Evolutionary conservation across 768 basidiomycete genomes (phyloP).

Genomic region (Naganishia onofrii): DNA sequence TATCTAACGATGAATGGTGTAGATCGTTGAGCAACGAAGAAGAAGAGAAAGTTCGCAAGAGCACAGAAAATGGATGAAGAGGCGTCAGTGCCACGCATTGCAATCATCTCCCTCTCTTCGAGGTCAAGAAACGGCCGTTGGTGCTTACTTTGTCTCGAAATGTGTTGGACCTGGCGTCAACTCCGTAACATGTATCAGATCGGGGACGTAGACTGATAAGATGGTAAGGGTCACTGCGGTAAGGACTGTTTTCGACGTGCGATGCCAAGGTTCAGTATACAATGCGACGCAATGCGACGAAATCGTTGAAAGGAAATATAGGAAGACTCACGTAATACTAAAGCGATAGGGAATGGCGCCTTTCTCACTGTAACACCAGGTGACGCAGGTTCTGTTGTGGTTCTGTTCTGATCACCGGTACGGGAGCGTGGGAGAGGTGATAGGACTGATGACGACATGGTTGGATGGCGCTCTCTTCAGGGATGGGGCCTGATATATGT

Average conservation of each 20-base stretch:
- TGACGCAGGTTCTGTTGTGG: neutral
- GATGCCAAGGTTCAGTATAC: too few species aligned
- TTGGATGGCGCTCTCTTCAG: too few species aligned
- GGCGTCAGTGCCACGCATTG: neutral
- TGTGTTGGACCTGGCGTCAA: slow-evolving; percentile 43
- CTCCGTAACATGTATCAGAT: slow-evolving; percentile 42
- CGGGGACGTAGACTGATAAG: slow-evolving; percentile 45
- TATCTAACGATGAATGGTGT: slow-evolving; percentile 27
- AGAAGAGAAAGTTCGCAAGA: neutral
- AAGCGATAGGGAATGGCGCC: slow-evolving; percentile 22
- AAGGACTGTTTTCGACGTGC: slow-evolving; percentile 32
- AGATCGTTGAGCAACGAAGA: neutral
- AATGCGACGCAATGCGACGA: too few species aligned
- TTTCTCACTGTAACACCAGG: slow-evolving; percentile 22
- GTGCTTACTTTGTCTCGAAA: slow-evolving; percentile 48
- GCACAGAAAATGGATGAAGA: neutral
- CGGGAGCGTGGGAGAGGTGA: neutral
- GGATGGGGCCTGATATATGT: too few species aligned
- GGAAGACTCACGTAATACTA: slow-evolving; percentile 22
- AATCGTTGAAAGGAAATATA: neutral
- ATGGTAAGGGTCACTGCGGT: slow-evolving; percentile 45
- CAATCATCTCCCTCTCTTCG: neutral
- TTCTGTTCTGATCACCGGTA: neutral
- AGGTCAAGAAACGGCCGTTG: neutral
- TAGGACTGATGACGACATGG: neutral